phyloP scores from a whole-genome alignment of 176 grass and related monocot species.

The Eremochloa ophiuroides region DNA sequence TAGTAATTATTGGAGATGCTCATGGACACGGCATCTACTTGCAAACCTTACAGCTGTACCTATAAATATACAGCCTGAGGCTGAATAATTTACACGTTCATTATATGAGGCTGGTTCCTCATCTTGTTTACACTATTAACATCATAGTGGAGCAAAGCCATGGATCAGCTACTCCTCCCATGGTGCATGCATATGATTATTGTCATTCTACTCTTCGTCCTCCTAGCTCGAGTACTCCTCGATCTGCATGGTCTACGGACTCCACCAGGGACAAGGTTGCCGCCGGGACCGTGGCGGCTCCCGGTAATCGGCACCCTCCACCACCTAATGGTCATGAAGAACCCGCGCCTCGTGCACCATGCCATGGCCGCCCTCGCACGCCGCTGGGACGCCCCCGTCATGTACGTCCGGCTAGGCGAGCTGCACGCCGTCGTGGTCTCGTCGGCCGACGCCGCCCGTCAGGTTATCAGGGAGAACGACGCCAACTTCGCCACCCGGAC shows the following conservation, averaged over 20 bases:
- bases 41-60: background rate
- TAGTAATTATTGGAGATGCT: no score
- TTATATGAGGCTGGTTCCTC: background rate
- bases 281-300: background rate
- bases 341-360: background rate
- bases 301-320: background rate
- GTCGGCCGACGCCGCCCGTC: background rate
- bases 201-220: background rate
- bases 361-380: background rate
- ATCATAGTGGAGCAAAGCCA: background rate
- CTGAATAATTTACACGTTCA: background rate
- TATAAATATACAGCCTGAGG: background rate
- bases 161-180: background rate
- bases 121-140: background rate
- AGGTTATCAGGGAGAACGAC: background rate
- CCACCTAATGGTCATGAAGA: background rate
- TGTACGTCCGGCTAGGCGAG: background rate
- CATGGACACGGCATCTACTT: background rate
- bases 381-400: background rate
- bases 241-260: background rate
- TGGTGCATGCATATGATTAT: background rate
- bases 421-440: background rate
- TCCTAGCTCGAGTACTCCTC: background rate
- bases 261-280: background rate
- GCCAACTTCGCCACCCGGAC: background rate